Conservation (phyloP, 805 yeast genomes). For the Zygoascus tannicola region DNA sequence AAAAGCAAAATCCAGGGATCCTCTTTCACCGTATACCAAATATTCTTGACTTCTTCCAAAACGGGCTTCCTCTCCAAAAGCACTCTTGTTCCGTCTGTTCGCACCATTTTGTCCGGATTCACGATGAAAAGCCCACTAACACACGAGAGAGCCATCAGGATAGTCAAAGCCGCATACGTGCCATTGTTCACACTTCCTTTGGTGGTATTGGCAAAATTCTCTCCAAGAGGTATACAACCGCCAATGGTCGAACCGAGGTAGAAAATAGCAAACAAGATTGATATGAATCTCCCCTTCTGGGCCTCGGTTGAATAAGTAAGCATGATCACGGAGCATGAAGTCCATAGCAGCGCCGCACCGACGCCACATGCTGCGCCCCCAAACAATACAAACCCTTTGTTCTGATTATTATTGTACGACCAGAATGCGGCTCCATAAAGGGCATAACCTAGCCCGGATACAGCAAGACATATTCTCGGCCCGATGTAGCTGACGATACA, state of each 20-base stretch:
- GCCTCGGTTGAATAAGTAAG: conserved; percentile 46
- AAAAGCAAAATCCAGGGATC: conserved; percentile 39
- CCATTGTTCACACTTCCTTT: conserved; percentile 36
- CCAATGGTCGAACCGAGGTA: conserved; percentile 54
- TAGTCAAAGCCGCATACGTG: conserved; percentile 44
- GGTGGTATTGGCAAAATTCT: conserved; percentile 33
- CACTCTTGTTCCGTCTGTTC: conserved; percentile 41
- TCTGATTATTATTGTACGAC: conserved; percentile 35
- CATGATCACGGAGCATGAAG: conserved; percentile 46
- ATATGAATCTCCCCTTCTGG: conserved; percentile 42
- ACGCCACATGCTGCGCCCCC: conserved; percentile 48
- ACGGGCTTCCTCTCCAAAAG: conserved; percentile 36
- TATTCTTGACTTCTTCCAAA: conserved; percentile 35
- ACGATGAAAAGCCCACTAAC: conserved; percentile 37
- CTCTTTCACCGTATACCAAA: conserved; percentile 29
- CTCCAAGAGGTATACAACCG: conserved; percentile 43
- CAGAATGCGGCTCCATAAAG: conserved; percentile 39
- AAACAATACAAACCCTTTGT: conserved; percentile 42
- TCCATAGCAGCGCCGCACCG: conserved; percentile 47
- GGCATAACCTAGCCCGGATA: conserved; percentile 40
- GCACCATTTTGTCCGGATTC: conserved; percentile 41
- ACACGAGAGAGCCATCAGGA: conserved; percentile 40
- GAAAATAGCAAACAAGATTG: conserved; percentile 49
- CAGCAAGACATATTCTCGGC: conserved; percentile 31
- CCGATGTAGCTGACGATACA: conserved; percentile 39